Evolutionary conservation across 2,329 filamentous ascomycete species (phyloP).

Genomic region (Trichoderma breve): DNA sequence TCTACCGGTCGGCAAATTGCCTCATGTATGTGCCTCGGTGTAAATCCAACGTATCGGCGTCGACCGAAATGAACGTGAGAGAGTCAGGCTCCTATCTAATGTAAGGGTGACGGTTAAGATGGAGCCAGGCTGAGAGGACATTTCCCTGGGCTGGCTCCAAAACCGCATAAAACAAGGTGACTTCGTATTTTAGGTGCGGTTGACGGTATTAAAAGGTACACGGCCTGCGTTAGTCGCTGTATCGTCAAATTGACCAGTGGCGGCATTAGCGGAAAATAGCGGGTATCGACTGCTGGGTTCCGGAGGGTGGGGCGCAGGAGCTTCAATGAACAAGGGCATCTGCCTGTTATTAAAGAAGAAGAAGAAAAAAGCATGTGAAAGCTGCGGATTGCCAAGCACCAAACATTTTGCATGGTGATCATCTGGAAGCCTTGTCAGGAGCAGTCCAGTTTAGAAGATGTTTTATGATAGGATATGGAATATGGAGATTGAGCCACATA

Average conservation of each 20-base stretch:
- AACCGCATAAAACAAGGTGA: neutral
- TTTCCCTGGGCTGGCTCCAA: neutral
- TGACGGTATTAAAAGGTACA: neutral
- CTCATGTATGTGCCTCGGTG: slow-evolving; percentile 10
- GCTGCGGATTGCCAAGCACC: neutral
- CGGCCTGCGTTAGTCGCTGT: neutral
- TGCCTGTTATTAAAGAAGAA: neutral
- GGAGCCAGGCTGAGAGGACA: neutral
- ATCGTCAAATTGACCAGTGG: slow-evolving; percentile 9
- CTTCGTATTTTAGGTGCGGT: neutral
- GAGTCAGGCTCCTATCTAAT: neutral
- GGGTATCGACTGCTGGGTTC: slow-evolving; percentile 8
- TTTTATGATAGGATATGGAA: neutral
- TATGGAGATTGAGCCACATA: neutral
- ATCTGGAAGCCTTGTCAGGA: neutral
- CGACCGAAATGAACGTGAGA: slow-evolving; percentile 15
- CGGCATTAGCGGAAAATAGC: slow-evolving; percentile 15
- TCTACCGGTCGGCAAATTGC: slow-evolving; percentile 1
- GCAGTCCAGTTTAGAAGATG: neutral
- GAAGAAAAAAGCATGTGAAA: slow-evolving; percentile 20
- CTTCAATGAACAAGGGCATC: neutral
- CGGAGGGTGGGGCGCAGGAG: slow-evolving; percentile 11
- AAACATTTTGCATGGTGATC: neutral
- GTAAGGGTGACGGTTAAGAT: slow-evolving; percentile 6
- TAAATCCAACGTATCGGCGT: slow-evolving; percentile 4